phyloP scores from a whole-genome alignment of 441 rosid species.

The Erodium moschatum region DNA sequence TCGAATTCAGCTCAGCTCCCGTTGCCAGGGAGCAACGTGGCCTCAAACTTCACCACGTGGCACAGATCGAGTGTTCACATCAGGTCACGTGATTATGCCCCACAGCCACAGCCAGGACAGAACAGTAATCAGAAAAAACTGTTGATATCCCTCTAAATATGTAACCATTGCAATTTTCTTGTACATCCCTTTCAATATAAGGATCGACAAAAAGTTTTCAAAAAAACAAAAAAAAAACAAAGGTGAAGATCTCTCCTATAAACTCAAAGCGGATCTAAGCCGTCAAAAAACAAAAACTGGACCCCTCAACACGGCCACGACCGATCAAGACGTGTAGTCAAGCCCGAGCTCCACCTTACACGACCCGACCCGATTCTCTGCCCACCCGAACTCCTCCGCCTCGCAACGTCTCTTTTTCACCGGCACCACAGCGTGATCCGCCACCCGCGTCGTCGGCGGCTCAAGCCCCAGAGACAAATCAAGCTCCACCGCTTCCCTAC shows the following conservation, averaged over 20 bases:
- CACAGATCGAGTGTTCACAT: no score
- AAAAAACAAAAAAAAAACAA: background rate
- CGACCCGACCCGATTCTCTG: constrained; percentile 15
- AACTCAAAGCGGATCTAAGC: background rate
- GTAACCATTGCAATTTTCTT: no score
- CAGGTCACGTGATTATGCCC: no score
- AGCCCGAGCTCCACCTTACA: constrained; percentile 44
- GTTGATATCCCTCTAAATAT: no score
- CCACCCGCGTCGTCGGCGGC: constrained; percentile 21
- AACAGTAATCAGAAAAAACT: no score
- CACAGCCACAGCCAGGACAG: no score
- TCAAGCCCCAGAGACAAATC: constrained; percentile 54
- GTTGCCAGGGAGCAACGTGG: no score
- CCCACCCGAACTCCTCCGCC: constrained; percentile 5
- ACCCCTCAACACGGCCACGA: background rate
- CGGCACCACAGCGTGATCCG: constrained; percentile 36
- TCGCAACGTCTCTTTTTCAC: constrained; percentile 46
- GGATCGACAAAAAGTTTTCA: background rate
- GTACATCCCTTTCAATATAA: background rate
- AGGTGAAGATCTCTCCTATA: background rate
- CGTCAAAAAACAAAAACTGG: background rate
- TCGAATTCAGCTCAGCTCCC: no score
- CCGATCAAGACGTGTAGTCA: constrained; percentile 6
- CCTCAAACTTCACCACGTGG: no score
- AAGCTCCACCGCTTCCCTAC: constrained; percentile 19